Evolutionary conservation across 2,329 filamentous ascomycete species (phyloP).

Genomic region (Trichoderma cornu-damae): DNA sequence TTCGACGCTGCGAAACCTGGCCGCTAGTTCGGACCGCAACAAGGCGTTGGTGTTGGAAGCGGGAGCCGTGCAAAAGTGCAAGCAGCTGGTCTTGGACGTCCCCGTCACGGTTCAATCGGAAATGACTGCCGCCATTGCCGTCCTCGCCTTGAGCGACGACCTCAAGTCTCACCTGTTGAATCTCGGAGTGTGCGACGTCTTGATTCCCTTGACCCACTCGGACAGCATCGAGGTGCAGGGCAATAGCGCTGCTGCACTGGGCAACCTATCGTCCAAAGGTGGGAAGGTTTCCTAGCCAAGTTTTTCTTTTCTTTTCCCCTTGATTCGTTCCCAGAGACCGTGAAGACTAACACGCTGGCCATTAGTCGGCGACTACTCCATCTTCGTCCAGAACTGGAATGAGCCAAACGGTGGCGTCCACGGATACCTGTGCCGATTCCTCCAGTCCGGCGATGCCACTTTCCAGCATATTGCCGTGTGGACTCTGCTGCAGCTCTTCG

Average conservation of each 20-base stretch:
- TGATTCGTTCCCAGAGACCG: too few species aligned
- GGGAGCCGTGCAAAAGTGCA: slow-evolving; percentile 96
- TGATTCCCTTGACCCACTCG: slow-evolving; percentile 92
- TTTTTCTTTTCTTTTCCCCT: not conserved
- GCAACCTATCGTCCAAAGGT: slow-evolving; percentile 97
- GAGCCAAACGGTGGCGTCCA: slow-evolving; percentile 92
- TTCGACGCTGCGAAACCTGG: slow-evolving; percentile 89
- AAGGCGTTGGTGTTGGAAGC: slow-evolving; percentile 96
- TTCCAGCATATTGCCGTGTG: slow-evolving; percentile 99
- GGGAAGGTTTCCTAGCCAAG: slow-evolving; percentile 28
- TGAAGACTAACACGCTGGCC: not conserved
- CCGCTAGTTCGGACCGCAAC: slow-evolving; percentile 94
- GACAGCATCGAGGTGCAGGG: slow-evolving; percentile 97
- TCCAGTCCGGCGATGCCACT: slow-evolving; percentile 89
- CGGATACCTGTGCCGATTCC: slow-evolving; percentile 87
- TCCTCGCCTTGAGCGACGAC: slow-evolving; percentile 90
- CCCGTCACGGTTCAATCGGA: slow-evolving; percentile 94
- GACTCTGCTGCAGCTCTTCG: slow-evolving; percentile 91
- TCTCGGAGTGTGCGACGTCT: slow-evolving; percentile 89
- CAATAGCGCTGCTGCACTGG: slow-evolving; percentile 92
- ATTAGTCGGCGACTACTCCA: slow-evolving; percentile 88
- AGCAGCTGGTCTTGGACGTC: slow-evolving; percentile 88
- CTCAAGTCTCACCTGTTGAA: slow-evolving; percentile 87
- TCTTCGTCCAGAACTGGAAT: slow-evolving; percentile 91
- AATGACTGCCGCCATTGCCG: slow-evolving; percentile 99